A percentile compares a stretch with the other conserved stretches of the same genome.
These are phyloP conservation scores for Dactylonectria macrodidyma DNA, from an alignment of 2,329 filamentous ascomycete genomes.

Conservation along the genomic window DNA sequence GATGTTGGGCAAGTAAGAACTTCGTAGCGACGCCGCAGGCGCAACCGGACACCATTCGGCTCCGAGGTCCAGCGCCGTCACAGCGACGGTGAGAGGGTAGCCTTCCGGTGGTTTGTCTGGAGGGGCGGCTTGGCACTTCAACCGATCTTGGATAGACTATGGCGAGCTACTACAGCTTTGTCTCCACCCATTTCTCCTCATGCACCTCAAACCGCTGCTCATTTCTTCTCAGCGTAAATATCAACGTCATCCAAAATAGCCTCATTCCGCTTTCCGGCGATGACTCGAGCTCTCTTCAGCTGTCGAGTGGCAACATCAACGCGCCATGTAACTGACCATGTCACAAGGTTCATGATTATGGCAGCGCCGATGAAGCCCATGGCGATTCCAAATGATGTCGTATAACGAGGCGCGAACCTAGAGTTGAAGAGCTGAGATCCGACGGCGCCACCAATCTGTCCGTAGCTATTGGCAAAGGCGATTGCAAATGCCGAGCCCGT, in stretches of 20 bases:
- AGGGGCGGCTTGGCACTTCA: too few species aligned
- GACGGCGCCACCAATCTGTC: constrained; percentile 33
- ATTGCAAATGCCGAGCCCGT: constrained; percentile 35
- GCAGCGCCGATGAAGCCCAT: constrained; percentile 17
- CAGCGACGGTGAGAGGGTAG: too few species aligned
- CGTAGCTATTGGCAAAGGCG: constrained; percentile 33
- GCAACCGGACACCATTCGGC: too few species aligned
- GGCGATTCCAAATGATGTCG: constrained; percentile 16
- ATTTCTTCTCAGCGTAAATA: constrained; percentile 2
- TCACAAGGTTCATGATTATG: constrained; percentile 19
- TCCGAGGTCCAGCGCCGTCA: too few species aligned
- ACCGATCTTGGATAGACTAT: too few species aligned
- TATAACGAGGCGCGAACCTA: constrained; percentile 15
- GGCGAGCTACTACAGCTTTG: too few species aligned
- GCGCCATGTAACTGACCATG: constrained; percentile 16
- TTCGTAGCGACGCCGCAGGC: too few species aligned
- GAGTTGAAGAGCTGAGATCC: constrained; percentile 31
- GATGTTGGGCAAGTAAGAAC: too few species aligned
- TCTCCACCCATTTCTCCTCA: too few species aligned
- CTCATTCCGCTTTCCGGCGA: constrained; percentile 5
- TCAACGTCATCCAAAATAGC: constrained; percentile 13
- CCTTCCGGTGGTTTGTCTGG: too few species aligned
- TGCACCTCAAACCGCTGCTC: neutral
- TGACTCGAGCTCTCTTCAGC: neutral
- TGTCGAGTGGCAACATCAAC: constrained; percentile 18